A percentile compares a stretch with the other conserved stretches of the same genome.
Conservation (phyloP, 2,329 filamentous ascomycete genomes). For the Xylariaceae sp. region DNA sequence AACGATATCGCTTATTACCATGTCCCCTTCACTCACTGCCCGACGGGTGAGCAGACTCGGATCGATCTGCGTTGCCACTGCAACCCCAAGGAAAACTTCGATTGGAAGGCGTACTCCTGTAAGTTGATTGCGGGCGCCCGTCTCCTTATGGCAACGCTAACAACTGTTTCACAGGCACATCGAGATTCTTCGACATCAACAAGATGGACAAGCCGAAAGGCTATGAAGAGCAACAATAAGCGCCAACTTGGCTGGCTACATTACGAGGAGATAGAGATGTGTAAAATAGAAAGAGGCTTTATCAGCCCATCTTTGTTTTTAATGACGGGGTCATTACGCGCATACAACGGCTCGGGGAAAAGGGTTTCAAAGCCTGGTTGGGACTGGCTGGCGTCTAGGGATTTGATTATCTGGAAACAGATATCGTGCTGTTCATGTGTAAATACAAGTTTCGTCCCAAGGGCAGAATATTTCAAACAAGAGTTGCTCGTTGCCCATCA, state of each 20-base stretch:
- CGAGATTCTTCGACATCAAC: slow-evolving; percentile 80
- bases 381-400: slow-evolving; percentile 24
- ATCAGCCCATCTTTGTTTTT: slow-evolving; percentile 13
- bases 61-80: slow-evolving; percentile 87
- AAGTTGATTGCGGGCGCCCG: slow-evolving; percentile 35
- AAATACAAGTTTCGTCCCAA: slow-evolving; percentile 17
- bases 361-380: slow-evolving; percentile 14
- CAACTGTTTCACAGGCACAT: slow-evolving; percentile 56
- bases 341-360: slow-evolving; percentile 15
- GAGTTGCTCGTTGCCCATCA: slow-evolving; percentile 8
- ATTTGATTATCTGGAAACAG: slow-evolving; percentile 21
- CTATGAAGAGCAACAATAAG: slow-evolving; percentile 58
- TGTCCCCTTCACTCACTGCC: slow-evolving; percentile 96
- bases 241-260: slow-evolving; percentile 3
- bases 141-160: slow-evolving; percentile 1
- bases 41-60: slow-evolving; percentile 79
- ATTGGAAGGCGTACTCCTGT: slow-evolving; percentile 99
- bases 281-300: slow-evolving; percentile 18
- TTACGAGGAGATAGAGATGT: slow-evolving; percentile 10
- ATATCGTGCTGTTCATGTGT: slow-evolving; percentile 18
- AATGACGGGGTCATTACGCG: slow-evolving; percentile 18
- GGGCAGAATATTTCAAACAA: slow-evolving; percentile 11
- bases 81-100: slow-evolving; percentile 95
- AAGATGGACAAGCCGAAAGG: slow-evolving; percentile 76
- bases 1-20: slow-evolving; percentile 99